phyloP scores from a whole-genome alignment of 2,329 filamentous ascomycete species.

The Pseudopyrenochaeta lycopersici region DNA sequence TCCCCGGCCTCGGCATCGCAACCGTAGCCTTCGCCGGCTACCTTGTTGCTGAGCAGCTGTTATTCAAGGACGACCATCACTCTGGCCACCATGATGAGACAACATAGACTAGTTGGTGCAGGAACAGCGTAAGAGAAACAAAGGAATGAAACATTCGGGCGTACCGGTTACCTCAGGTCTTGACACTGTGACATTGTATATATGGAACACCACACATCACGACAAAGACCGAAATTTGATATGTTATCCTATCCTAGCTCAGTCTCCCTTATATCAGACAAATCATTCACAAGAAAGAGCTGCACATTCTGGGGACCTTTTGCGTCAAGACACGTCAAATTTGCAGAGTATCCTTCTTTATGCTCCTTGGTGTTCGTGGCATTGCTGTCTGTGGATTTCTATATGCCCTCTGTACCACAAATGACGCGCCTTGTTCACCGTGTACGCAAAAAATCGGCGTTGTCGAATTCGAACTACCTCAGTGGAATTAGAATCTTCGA shows the following conservation, averaged over 20 bases:
- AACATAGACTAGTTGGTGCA: neutral
- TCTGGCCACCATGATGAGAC: slow-evolving; percentile 33
- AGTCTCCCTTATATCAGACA: too few relatives aligned
- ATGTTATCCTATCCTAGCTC: neutral
- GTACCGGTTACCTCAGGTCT: slow-evolving; percentile 40
- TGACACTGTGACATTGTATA: slow-evolving; percentile 43
- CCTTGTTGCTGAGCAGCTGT: slow-evolving; percentile 88
- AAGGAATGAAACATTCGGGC: slow-evolving; percentile 35
- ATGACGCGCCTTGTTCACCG: too few relatives aligned
- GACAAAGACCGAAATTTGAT: neutral
- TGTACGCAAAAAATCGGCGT: too few relatives aligned
- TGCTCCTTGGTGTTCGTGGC: too few relatives aligned
- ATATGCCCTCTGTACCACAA: too few relatives aligned
- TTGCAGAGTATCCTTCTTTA: too few relatives aligned
- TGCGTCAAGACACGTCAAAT: too few relatives aligned
- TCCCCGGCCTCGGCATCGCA: slow-evolving; percentile 92
- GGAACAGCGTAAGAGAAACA: slow-evolving; percentile 5
- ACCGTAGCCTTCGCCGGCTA: slow-evolving; percentile 91
- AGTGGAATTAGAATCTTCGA: too few relatives aligned
- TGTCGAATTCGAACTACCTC: too few relatives aligned
- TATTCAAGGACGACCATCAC: slow-evolving; percentile 71
- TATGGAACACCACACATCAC: slow-evolving; percentile 41
- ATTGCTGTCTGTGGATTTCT: too few relatives aligned
- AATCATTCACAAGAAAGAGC: too few relatives aligned
- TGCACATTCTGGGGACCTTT: too few relatives aligned